Evolutionary conservation across 768 basidiomycete species (phyloP), one percentile per base, ranked within the genome.

Genomic region (Flagelloscypha sp.): DNA sequence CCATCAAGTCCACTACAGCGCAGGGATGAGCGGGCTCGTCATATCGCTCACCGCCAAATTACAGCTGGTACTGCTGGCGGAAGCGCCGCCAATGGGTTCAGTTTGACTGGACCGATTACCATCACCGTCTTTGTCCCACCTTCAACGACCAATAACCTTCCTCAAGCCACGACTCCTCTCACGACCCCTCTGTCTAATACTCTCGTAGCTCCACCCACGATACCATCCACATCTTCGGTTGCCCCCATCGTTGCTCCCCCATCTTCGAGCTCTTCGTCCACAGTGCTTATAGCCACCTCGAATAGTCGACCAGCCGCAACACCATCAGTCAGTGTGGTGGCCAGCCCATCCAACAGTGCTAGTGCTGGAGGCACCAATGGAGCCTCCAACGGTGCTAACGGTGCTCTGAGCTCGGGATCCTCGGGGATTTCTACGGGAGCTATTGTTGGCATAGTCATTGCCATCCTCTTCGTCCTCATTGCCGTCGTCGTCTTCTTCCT

Each of bases 361-460:
- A 37, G 47, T 18, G 4, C 42, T 28, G 22, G 43, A 7, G 36
- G 45, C 25, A 48, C 35, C 18, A 22, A 48, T 8, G 32, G 31
- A 34, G 25, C 35, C 1, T 24, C 43, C 19, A 27, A 6, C 8
- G 36, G n/a, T 13, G 24, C 47, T 2, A 29, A 33, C n/a, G 35
- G 35, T 17, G 31, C 42, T 11, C 12, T 32, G 7, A 35, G 39
- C 24, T n/a, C n/a, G n/a, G n/a, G n/a, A n/a, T 44, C 35, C 16
- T 48, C 44, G 11, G 55, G 57, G 17, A 51, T 71, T 20, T 60
- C 76, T n/a, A 50, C 56, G 2, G 75, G 74, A 2, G 73, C 68
- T 3, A 63, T 79, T 29, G 73, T 62, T 4, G 78, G 68, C 13
- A 69, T 79, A 27, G 66, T 76, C 16, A 63, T 66, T 18, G 61